Evolutionary conservation across 306 rosid genomes (phyloP), one percentile per base, ranked within the genome.

Genomic region (Medicago arabica): DNA sequence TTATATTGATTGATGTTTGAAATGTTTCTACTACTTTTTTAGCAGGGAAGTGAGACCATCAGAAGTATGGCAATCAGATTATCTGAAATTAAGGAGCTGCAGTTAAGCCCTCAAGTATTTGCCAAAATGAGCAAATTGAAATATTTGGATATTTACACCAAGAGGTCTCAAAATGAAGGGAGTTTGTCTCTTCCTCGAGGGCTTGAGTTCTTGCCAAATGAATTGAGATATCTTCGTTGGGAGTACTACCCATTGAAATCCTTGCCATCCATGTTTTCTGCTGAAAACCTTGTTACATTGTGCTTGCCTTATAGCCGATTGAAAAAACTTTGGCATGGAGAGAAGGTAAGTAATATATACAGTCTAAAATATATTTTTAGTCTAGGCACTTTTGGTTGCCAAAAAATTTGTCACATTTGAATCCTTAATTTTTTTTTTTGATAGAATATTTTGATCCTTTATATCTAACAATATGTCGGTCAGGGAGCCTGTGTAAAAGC

Each of bases 41-140:
- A 17, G 58, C 58, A 51, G 23, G 23, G 58, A 51, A 7, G 58
- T 51, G 58, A 51, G 23, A 4, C 58, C 58, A 51, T 51, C 9
- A 51, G 23, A 51, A 51, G 58, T 16, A 51, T 51, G 58, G 58
- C 58, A 11, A 51, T 51, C 16, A 17, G 21, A 51, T 17, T 51
- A 17, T 51, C 58, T 51, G 58, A 51, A 51, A 51, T 51, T 16
- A 51, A 51, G 58, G 58, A 51, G 21, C 58, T 51, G 58, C 58
- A 51, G 21, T 51, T 51, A 51, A 51, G 58, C 58, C 58, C 58
- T 51, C 23, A 16, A 7, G 58, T 51, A 51, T 51, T 51, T 16
- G 23, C 23, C 23, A 51, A 51, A 11, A 51, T 8, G 58, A 51
- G 58, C 58, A 51, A 51, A 16, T 6, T 51, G 58, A 51, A 51